These are phyloP conservation scores for Pyrenopolyporus hunteri DNA, from an alignment of 495 filamentous ascomycete genomes.

Conservation along the genomic window DNA sequence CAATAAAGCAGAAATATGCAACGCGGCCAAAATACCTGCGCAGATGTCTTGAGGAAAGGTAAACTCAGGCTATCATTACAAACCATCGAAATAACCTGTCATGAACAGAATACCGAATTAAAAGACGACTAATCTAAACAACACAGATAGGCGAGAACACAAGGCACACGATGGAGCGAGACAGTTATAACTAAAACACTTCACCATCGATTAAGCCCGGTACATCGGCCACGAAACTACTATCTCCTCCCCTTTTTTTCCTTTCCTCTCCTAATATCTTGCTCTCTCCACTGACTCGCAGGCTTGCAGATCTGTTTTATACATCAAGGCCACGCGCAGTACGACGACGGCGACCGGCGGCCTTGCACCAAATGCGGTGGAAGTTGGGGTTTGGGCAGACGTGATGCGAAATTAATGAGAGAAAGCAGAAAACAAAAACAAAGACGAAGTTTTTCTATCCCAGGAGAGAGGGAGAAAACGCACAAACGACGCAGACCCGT, in stretches of 20 bases:
- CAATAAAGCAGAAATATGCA: no score
- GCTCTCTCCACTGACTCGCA: no score
- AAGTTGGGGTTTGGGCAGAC: neutral
- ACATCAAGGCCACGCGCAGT: neutral
- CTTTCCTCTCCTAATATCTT: neutral
- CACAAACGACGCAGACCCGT: neutral
- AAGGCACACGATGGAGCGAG: neutral
- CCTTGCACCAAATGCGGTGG: neutral
- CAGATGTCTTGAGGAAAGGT: no score
- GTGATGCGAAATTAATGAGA: neutral
- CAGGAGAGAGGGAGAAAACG: neutral
- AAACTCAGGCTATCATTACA: no score
- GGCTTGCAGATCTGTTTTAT: neutral
- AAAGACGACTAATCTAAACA: no score
- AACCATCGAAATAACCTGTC: no score
- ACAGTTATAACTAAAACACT: neutral
- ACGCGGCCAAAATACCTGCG: no score
- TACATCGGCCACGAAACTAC: neutral
- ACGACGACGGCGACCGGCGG: neutral
- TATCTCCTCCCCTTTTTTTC: neutral
- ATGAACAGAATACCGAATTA: no score
- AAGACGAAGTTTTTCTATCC: conserved; percentile 13
- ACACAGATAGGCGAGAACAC: neutral
- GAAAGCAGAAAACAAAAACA: neutral
- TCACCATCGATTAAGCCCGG: neutral